Conservation (phyloP, 768 basidiomycete genomes). For the Imleria badia region DNA sequence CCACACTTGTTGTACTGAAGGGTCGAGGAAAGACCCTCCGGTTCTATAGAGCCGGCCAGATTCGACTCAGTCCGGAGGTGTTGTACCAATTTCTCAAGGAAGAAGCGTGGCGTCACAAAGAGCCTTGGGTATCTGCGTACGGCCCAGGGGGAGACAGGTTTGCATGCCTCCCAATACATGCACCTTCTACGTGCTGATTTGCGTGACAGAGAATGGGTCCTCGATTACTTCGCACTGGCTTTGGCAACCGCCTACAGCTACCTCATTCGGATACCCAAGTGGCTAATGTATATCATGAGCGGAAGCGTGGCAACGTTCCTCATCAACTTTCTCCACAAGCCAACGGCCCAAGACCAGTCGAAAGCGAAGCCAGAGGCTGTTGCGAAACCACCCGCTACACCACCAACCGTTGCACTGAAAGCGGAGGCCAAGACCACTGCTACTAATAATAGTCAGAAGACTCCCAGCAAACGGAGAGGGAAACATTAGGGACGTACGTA, state of each 20-base stretch:
- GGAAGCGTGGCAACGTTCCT: constrained; percentile 67
- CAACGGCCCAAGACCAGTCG: constrained; percentile 1
- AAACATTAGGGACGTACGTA: constrained; percentile 16
- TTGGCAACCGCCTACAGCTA: constrained; percentile 53
- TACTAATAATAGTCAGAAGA: constrained; percentile 16
- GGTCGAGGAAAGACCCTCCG: constrained; percentile 78
- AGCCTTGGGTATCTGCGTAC: constrained; percentile 67
- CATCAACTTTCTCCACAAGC: constrained; percentile 61
- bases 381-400: background rate
- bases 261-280: constrained; percentile 60
- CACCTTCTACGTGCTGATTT: constrained; percentile 10
- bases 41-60: constrained; percentile 67
- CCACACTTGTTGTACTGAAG: constrained; percentile 66
- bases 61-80: constrained; percentile 58
- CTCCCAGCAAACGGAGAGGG: constrained; percentile 29
- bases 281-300: constrained; percentile 64
- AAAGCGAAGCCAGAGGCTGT: constrained; percentile 4
- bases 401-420: constrained; percentile 2
- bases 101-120: constrained; percentile 60
- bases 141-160: constrained; percentile 79
- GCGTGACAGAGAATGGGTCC: constrained; percentile 57
- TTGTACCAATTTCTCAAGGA: constrained; percentile 66
- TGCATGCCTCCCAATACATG: constrained; percentile 2
- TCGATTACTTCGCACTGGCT: constrained; percentile 56
- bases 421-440: constrained; percentile 16